Conservation (phyloP, 2,329 filamentous ascomycete species). For the Arthrobotrys pseudoclavata region DNA sequence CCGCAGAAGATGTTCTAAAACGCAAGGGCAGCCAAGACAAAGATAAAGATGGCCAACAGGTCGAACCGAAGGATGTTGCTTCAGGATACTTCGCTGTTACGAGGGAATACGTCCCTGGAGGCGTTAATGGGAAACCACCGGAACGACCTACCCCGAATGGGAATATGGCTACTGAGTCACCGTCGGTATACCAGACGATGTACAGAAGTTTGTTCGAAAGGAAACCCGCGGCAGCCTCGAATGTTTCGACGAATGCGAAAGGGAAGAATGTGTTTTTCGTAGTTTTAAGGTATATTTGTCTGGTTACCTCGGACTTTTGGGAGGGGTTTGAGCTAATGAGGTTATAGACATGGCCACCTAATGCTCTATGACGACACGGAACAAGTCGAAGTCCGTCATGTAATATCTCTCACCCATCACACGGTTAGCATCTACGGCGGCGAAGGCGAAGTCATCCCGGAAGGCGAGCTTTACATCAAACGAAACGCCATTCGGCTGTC, state of each 20-base stretch:
- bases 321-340: conserved; percentile 41
- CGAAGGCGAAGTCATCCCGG: conserved; percentile 76
- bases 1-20: conserved; percentile 70
- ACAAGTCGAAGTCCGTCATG: conserved; percentile 94
- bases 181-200: conserved; percentile 79
- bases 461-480: conserved; percentile 96
- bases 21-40: conserved; percentile 68
- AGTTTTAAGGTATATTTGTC: conserved; percentile 77
- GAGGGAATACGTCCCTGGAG: conserved; percentile 90
- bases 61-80: conserved; percentile 74
- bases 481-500: conserved; percentile 86
- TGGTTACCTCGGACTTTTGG: background rate
- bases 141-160: conserved; percentile 86
- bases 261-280: conserved; percentile 94
- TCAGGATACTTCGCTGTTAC: conserved; percentile 96
- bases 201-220: conserved; percentile 95
- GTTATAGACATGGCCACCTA: conserved; percentile 83
- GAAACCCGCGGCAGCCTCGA: conserved; percentile 68
- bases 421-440: conserved; percentile 86
- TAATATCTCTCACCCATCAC: conserved; percentile 92
- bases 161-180: conserved; percentile 78
- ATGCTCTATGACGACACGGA: conserved; percentile 98
- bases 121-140: conserved; percentile 91
- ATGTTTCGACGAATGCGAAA: conserved; percentile 68
- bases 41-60: conserved; percentile 14